Conservation (phyloP, 2,329 filamentous ascomycete species). For the Fusarium pseudocircinatum region DNA sequence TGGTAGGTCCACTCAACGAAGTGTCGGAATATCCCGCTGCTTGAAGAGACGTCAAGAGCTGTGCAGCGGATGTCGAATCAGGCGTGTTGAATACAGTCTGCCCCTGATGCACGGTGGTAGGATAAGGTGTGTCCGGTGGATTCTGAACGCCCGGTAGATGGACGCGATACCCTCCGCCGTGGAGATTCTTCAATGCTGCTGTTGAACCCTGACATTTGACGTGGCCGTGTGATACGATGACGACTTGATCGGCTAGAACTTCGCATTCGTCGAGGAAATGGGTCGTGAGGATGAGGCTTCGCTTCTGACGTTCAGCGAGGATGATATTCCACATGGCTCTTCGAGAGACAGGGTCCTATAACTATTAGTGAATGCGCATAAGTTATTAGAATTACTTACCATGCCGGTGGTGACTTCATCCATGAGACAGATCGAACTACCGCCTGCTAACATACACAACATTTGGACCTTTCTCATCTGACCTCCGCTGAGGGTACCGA, state of each 20-base stretch:
- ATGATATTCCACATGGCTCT: constrained; percentile 91
- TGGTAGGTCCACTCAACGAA: constrained; percentile 9
- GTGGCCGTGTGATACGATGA: constrained; percentile 5
- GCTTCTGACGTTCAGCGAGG: constrained; percentile 76
- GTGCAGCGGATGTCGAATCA: background rate
- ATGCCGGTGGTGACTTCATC: constrained; percentile 69
- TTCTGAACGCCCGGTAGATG: background rate
- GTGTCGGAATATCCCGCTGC: background rate
- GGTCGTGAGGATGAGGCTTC: constrained; percentile 84
- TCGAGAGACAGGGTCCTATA: constrained; percentile 82
- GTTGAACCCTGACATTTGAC: constrained; percentile 8
- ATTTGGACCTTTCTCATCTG: constrained; percentile 89
- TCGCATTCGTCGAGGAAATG: constrained; percentile 91
- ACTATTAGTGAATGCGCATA: constrained; percentile 50
- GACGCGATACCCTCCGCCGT: background rate
- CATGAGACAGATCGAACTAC: constrained; percentile 58
- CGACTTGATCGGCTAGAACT: constrained; percentile 74
- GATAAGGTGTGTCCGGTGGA: background rate
- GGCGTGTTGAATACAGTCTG: constrained; percentile 4
- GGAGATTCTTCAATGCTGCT: constrained; percentile 1
- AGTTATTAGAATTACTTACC: background rate
- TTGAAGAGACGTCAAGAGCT: background rate
- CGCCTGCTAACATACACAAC: constrained; percentile 89
- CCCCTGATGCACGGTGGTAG: background rate
- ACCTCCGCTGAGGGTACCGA: constrained; percentile 80